Evolutionary conservation across 2,329 filamentous ascomycete genomes (phyloP), one percentile per base, ranked within the genome.

Genomic region (Diaporthe amygdali): DNA sequence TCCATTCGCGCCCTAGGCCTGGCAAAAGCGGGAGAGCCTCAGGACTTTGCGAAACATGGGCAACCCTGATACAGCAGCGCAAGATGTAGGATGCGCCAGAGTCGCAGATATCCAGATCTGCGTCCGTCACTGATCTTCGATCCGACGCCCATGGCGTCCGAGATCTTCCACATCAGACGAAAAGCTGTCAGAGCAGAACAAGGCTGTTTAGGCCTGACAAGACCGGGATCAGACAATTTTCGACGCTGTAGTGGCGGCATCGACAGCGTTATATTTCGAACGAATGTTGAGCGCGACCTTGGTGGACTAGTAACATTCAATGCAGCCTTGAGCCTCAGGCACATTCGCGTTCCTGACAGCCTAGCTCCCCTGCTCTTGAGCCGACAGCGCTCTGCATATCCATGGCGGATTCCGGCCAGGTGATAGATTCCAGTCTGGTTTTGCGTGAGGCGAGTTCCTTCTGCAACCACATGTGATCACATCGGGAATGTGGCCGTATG

Each of bases 161-260:
- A n/a, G 17, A 55, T 70, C 68, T 51, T 25, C 30, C 37, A 66
- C 37, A 70, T 66, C 59, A 41, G 68, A 66, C 39, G 68, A 70
- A 66, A 47, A 46, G 46, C 7, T 22, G 30, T 32, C 20, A 63
- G 39, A 22, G 17, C 56, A 30, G 12, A 63, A n/a, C 30, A 41
- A 12, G 3, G 10, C 34, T 2, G 20, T 25, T 25, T n/a, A 17
- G 8, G 30, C 30, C 20, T 14, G 20, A 14, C 20, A 25, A n/a
- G 59, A 64, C 27, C 30, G 44, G 12, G 22, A 49, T 12, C 17
- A 20, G 27, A 34, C 14, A 7, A 20, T 14, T 20, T 47, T 47
- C 17, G 46, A 17, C 27, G 41, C 20, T 15, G 30, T 63, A 27
- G 6, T 30, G 10, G 27, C 59, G 7, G 30, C 44, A 14, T 25